These are phyloP conservation scores for Taphrina flavorubra DNA, from an alignment of 1,139 yeast species.

Conservation along the genomic window DNA sequence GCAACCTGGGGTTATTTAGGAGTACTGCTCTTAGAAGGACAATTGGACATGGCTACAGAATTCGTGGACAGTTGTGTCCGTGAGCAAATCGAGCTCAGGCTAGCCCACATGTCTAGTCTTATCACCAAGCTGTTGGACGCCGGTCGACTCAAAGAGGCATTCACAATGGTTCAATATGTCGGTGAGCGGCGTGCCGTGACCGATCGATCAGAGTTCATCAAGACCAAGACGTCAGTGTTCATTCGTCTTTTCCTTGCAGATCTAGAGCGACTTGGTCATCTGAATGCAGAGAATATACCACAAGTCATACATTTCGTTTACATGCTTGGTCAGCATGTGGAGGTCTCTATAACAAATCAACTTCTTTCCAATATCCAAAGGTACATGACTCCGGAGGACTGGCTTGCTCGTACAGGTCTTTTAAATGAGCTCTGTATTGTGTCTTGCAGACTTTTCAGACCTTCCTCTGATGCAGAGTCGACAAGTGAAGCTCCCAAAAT, in stretches of 20 bases:
- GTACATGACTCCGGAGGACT: slow-evolving; percentile 13
- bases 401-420: slow-evolving; percentile 2
- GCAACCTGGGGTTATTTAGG: slow-evolving; percentile 22
- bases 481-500: neutral
- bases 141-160: slow-evolving; percentile 16
- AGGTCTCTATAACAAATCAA: neutral
- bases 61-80: slow-evolving; percentile 14
- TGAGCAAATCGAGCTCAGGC: slow-evolving; percentile 9
- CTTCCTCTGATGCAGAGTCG: neutral
- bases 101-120: slow-evolving; percentile 17
- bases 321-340: slow-evolving; percentile 3
- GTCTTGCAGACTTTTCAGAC: neutral
- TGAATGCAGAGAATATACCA: slow-evolving; percentile 13
- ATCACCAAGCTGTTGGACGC: slow-evolving; percentile 16
- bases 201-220: slow-evolving; percentile 1
- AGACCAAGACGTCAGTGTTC: slow-evolving; percentile 1
- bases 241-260: slow-evolving; percentile 2
- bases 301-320: neutral
- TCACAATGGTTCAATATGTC: neutral
- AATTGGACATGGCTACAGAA: slow-evolving; percentile 1
- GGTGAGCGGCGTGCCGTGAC: slow-evolving; percentile 16
- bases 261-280: neutral
- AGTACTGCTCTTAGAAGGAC: slow-evolving; percentile 17
- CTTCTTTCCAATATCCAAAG: neutral
- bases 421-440: slow-evolving; percentile 12